A percentile compares a stretch with the other conserved stretches of the same genome.
Conservation (phyloP, 495 filamentous ascomycete genomes). For the Sphaerosporella brunnea region DNA sequence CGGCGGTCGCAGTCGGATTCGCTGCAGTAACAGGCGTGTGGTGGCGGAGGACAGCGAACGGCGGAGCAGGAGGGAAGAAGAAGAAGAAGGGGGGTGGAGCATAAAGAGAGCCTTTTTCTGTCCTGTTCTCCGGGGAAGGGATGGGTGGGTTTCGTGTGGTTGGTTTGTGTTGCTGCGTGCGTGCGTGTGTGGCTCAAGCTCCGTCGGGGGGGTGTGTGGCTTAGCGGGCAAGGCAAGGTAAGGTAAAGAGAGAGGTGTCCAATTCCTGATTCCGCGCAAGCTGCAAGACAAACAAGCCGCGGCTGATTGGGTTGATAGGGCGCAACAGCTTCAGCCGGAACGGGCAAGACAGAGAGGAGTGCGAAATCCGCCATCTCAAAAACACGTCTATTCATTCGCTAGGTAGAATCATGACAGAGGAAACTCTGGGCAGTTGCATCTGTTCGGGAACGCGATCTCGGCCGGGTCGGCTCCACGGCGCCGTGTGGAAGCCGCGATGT, state of each 20-base stretch:
- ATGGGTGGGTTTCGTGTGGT: background rate
- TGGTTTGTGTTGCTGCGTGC: background rate
- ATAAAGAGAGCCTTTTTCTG: background rate
- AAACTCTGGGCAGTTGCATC: slow-evolving; percentile 2
- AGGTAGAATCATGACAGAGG: background rate
- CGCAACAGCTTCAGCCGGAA: no score
- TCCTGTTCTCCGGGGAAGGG: background rate
- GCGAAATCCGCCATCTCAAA: no score
- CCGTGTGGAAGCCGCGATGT: no score
- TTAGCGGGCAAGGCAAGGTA: background rate
- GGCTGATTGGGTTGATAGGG: no score
- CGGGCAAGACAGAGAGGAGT: no score
- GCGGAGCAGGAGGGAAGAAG: background rate
- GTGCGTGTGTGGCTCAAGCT: background rate
- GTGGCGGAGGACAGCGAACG: background rate
- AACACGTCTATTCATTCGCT: background rate
- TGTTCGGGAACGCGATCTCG: background rate
- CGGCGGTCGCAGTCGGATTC: background rate
- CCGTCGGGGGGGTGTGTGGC: background rate
- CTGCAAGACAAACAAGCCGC: no score
- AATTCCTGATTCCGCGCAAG: no score
- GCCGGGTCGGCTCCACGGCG: background rate
- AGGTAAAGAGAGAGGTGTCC: background rate
- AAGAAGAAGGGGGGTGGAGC: background rate
- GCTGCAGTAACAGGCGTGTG: background rate